A percentile compares a stretch with the other conserved stretches of the same genome.
These are phyloP conservation scores for Trametes punicea DNA, from an alignment of 768 basidiomycete species.

Conservation along the genomic window DNA sequence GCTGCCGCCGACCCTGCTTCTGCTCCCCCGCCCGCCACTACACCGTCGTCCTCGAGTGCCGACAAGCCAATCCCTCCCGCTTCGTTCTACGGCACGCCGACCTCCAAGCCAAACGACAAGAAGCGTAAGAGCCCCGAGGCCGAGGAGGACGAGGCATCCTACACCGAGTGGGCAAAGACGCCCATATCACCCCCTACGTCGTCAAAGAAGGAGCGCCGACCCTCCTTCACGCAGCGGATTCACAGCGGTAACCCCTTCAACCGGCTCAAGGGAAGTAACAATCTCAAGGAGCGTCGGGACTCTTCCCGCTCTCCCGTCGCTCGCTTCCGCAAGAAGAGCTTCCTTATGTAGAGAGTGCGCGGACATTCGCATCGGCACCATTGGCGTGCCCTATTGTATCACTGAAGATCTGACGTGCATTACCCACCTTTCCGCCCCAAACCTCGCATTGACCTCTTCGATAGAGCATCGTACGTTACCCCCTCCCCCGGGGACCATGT, in stretches of 20 bases:
- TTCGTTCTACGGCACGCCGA: slow-evolving; percentile 36
- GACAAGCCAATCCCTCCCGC: slow-evolving; percentile 30
- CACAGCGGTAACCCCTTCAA: slow-evolving; percentile 34
- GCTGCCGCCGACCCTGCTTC: neutral
- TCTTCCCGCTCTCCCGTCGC: slow-evolving; percentile 19
- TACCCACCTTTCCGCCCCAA: neutral
- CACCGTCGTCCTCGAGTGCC: slow-evolving; percentile 26
- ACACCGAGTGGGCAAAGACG: slow-evolving; percentile 21
- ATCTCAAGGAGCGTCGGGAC: slow-evolving; percentile 29
- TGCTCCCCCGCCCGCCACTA: slow-evolving; percentile 2
- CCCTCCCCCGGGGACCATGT: neutral
- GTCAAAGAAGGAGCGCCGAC: slow-evolving; percentile 10
- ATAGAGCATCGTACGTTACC: neutral
- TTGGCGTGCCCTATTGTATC: neutral
- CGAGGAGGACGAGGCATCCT: slow-evolving; percentile 29
- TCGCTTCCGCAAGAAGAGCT: slow-evolving; percentile 32
- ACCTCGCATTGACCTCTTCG: neutral
- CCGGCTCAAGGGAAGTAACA: slow-evolving; percentile 35
- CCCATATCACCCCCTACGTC: slow-evolving; percentile 14
- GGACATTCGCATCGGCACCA: neutral
- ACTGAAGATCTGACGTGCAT: neutral
- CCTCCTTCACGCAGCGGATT: neutral
- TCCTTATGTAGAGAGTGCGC: slow-evolving; percentile 32
- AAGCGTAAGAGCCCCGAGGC: slow-evolving; percentile 41
- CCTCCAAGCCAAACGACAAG: slow-evolving; percentile 21